phyloP scores from a whole-genome alignment of 257 asterid species.

The Misopates orontium region DNA sequence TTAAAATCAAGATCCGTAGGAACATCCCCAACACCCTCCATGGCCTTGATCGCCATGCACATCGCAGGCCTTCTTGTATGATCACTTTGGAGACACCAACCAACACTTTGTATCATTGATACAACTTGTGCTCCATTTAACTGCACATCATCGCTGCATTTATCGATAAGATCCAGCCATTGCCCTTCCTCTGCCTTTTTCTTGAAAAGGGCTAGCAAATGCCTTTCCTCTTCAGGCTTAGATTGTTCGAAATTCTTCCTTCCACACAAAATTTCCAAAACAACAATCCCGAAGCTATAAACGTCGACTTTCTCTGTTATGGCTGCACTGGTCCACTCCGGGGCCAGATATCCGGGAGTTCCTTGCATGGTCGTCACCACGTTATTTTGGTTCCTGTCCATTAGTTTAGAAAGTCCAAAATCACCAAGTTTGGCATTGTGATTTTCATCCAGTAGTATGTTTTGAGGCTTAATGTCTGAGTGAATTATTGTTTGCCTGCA shows the following conservation, averaged over 20 bases:
- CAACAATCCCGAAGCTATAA: constrained; percentile 39
- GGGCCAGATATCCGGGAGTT: constrained; percentile 38
- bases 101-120: constrained; percentile 27
- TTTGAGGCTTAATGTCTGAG: constrained; percentile 38
- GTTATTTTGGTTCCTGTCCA: constrained; percentile 29
- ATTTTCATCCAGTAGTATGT: constrained; percentile 35
- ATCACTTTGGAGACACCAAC: constrained; percentile 30
- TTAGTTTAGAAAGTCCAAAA: constrained; percentile 35
- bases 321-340: constrained; percentile 28
- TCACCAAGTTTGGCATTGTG: constrained; percentile 33
- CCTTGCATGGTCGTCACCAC: constrained; percentile 38
- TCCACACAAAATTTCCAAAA: constrained; percentile 33
- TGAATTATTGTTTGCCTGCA: constrained; percentile 40
- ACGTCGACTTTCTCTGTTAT: constrained; percentile 40
- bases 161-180: constrained; percentile 26
- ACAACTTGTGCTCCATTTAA: constrained; percentile 22
- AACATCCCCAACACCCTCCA: constrained; percentile 26
- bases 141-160: constrained; percentile 15
- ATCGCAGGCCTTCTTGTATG: constrained; percentile 30
- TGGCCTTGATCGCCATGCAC: constrained; percentile 26
- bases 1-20: too few relatives aligned
- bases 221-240: constrained; percentile 25
- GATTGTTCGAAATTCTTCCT: constrained; percentile 28
- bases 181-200: constrained; percentile 24
- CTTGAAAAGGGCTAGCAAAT: constrained; percentile 24